These are phyloP conservation scores for Amphichorda felina DNA, from an alignment of 2,329 filamentous ascomycete genomes.

Conservation along the genomic window DNA sequence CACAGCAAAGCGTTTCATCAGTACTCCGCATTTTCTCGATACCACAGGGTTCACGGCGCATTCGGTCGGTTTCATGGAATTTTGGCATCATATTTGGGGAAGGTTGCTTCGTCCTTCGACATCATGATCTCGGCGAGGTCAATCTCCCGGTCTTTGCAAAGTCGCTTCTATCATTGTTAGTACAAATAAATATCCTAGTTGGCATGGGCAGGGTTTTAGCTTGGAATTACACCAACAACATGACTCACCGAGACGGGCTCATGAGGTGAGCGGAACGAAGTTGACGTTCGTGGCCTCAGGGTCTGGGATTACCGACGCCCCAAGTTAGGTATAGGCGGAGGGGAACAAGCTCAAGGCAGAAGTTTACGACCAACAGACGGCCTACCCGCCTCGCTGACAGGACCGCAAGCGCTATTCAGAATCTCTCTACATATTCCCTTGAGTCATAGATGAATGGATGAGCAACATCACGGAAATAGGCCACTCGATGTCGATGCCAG, in stretches of 20 bases:
- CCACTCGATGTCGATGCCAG: no score
- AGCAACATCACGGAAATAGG: slow-evolving; percentile 11
- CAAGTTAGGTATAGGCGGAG: no score
- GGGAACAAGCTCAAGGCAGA: background rate
- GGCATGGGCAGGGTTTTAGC: no score
- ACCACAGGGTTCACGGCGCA: slow-evolving; percentile 20
- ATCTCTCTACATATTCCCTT: slow-evolving; percentile 21
- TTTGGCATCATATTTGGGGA: background rate
- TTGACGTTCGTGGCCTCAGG: no score
- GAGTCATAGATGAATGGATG: slow-evolving; percentile 22
- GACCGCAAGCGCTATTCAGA: slow-evolving; percentile 11
- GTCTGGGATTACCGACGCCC: no score
- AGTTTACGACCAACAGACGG: background rate
- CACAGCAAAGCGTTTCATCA: slow-evolving; percentile 27
- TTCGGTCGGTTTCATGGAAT: slow-evolving; percentile 1
- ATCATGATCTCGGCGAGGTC: background rate
- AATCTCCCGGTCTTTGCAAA: no score
- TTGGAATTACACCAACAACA: no score
- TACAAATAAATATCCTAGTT: no score
- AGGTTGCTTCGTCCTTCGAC: background rate
- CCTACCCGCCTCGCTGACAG: background rate
- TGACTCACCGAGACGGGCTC: no score
- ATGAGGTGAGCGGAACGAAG: no score
- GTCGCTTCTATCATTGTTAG: no score
- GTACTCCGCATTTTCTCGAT: slow-evolving; percentile 30